These are phyloP conservation scores for Sparassis latifolia DNA, from an alignment of 1,284 basidiomycete species.

Conservation along the genomic window DNA sequence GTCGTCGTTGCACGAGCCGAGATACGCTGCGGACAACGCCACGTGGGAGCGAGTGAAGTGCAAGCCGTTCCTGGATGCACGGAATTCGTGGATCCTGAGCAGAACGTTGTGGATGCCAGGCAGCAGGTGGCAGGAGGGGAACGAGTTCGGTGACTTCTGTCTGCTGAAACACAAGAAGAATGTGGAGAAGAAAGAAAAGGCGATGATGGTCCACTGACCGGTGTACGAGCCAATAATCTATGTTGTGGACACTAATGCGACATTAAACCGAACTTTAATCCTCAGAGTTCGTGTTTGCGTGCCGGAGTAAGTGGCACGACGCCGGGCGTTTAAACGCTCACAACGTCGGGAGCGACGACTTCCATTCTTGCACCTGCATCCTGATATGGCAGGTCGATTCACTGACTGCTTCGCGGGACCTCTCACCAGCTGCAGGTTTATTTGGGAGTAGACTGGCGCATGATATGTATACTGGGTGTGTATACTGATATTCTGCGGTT, in stretches of 20 bases:
- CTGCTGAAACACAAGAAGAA: slow-evolving; percentile 48
- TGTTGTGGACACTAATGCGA: background rate
- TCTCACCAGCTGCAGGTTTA: too few species aligned
- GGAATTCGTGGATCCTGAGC: slow-evolving; percentile 65
- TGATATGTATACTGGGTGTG: too few species aligned
- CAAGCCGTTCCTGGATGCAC: slow-evolving; percentile 74
- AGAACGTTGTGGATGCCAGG: slow-evolving; percentile 77
- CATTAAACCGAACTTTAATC: background rate
- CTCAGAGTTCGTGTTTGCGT: background rate
- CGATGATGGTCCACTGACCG: slow-evolving; percentile 16
- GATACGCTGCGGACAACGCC: slow-evolving; percentile 56
- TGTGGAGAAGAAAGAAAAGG: slow-evolving; percentile 34
- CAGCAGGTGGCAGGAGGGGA: slow-evolving; percentile 52
- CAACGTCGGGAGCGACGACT: background rate
- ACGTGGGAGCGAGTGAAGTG: slow-evolving; percentile 78
- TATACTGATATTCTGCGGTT: too few species aligned
- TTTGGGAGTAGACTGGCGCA: too few species aligned
- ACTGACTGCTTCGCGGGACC: background rate
- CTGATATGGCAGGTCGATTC: slow-evolving; percentile 4
- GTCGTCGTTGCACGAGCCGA: slow-evolving; percentile 62
- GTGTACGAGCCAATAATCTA: slow-evolving; percentile 5
- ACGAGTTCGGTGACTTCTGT: slow-evolving; percentile 70
- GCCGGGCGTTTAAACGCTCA: background rate
- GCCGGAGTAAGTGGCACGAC: background rate
- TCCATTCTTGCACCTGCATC: slow-evolving; percentile 2